phyloP scores from a whole-genome alignment of 129 eudicot genomes.

The Calendula officinalis region DNA sequence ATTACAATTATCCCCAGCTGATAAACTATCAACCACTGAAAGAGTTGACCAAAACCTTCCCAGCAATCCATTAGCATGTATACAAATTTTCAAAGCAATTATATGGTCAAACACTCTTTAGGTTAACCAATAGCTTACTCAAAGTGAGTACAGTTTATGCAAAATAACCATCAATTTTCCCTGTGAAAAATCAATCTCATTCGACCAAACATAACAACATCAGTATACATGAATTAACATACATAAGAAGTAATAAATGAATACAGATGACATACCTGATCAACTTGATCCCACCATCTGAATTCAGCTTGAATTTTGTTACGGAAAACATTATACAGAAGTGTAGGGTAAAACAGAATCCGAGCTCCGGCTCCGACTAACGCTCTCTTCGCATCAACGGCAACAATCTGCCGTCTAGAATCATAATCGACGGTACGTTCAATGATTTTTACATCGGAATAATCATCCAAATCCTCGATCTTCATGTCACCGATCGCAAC shows the following conservation, averaged over 20 bases:
- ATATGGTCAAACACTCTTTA: conserved; percentile 24
- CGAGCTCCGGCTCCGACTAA: conserved; percentile 95
- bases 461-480: conserved; percentile 46
- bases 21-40: no score
- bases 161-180: background rate
- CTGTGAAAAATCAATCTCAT: background rate
- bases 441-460: background rate
- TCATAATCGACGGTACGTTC: conserved; percentile 28
- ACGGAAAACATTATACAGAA: conserved; percentile 77
- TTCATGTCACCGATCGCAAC: no score
- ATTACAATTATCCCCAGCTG: background rate
- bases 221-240: no score
- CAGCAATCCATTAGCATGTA: no score
- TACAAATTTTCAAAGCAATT: background rate
- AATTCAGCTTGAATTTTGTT: conserved; percentile 47
- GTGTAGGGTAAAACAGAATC: conserved; percentile 84
- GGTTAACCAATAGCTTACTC: background rate
- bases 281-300: no score
- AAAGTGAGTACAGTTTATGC: background rate
- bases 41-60: no score
- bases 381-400: conserved; percentile 75
- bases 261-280: no score
- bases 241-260: no score
- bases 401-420: conserved; percentile 37
- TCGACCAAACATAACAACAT: background rate